Base-by-base conservation (phyloP, 441 rosid genomes). In the Bruguiera hainesii region DNA sequence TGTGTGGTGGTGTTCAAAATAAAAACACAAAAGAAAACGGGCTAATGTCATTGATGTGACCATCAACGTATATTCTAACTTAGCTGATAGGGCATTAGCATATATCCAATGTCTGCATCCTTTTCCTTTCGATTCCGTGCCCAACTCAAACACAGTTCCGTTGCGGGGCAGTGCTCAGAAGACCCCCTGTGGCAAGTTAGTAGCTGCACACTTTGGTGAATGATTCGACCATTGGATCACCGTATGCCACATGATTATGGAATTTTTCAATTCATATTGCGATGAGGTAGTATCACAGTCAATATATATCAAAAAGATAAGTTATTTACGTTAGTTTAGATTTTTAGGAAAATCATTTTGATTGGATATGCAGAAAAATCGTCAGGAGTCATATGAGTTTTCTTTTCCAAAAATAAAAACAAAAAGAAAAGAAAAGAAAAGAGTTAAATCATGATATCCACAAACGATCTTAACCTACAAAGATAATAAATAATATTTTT, bases 41-140 rank as follows among this genome's bases (percentile, higher is more conserved):
- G 18, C 55, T 35, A 20, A 13, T 2, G 55, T 16, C n/a, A 35
- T 37, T 56, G 73, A 70, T 69, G 60, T 69, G 72, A 69, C 72
- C 35, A 29, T 56, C 26, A 26, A 42, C n/a, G 10, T 25, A 66
- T 39, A 21, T 39, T 31, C 35, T 48, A 33, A 29, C 39, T 2
- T 2, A 46, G 52, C 18, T 1, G n/a, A 2, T 5, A 16, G 59
- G n/a, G 15, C 26, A 53, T 7, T 9, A 2, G 53, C 25, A 39
- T 18, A 19, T 6, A 35, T 66, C 39, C 26, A 39, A 66, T 55
- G 13, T 8, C 16, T 53, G 28, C 15, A 5, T 59, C 46, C 25
- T 21, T 20, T 25, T 31, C 46, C 31, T 7, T 20, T 13, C 26
- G 62, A 56, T 66, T 66, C 50, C 42, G 64, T 56, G 31, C 64